These are phyloP conservation scores for Aspergillus latus DNA, from an alignment of 2,329 filamentous ascomycete genomes.

Conservation along the genomic window DNA sequence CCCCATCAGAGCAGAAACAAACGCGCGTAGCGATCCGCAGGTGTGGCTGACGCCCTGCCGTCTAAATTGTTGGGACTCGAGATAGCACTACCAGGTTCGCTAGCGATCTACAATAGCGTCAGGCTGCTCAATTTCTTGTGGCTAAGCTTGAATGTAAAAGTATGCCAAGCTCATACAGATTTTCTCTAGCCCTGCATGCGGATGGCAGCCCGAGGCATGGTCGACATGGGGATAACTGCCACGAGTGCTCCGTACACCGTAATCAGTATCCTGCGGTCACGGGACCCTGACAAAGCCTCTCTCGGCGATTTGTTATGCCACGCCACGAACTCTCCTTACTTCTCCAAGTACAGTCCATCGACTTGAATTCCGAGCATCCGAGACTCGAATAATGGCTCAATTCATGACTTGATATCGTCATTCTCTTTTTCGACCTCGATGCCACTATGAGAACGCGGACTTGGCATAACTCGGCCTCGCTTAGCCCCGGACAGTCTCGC, in stretches of 20 bases:
- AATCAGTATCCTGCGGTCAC: background rate
- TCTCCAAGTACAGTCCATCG: background rate
- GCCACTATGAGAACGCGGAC: background rate
- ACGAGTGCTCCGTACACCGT: background rate
- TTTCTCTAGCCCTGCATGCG: conserved; percentile 2
- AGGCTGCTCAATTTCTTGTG: conserved; percentile 8
- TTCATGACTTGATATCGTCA: background rate
- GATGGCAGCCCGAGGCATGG: background rate
- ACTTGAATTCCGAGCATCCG: background rate
- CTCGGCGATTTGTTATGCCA: background rate
- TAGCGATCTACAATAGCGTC: background rate
- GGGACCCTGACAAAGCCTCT: background rate
- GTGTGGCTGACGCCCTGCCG: conserved; percentile 4
- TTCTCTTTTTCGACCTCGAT: background rate
- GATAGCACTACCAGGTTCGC: background rate
- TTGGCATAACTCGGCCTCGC: background rate
- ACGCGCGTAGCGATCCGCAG: background rate
- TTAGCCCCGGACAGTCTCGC: background rate
- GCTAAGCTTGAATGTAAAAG: conserved; percentile 1
- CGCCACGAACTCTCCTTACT: background rate
- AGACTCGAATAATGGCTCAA: background rate
- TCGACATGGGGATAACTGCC: background rate
- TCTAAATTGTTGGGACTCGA: background rate
- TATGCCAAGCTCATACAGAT: conserved; percentile 2
- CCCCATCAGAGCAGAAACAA: conserved; percentile 5